Base-by-base conservation (phyloP, 257 asterid genomes). In the Marsdenia floribunda region DNA sequence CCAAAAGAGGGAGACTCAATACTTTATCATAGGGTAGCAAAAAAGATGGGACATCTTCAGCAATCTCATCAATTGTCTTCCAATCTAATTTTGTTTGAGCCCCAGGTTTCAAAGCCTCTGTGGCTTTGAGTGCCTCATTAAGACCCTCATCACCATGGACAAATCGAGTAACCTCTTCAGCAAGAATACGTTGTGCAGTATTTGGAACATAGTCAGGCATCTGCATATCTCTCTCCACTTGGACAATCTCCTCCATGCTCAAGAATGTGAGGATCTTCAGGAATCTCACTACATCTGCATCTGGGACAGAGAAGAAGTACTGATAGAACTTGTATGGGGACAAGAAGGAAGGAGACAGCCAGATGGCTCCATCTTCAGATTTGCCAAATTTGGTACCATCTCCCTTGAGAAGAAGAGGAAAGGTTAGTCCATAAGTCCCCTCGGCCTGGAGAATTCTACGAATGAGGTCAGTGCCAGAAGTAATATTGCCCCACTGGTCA, bases 401-500 rank as follows among this genome's bases (percentile, higher is more conserved):
- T 50, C 91, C 87, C 84, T 91, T 91, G 78, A 93, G 93, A 53
- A 93, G 96, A 54, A 93, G 96, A 24, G 98, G 97, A 74, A 91
- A 93, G 26, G 98, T 93, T 76, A 93, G 82, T 40, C 97, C 98
- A 73, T 84, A 88, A 1, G 87, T 87, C 49, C 87, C 87, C 24
- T 84, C 91, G 2, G 81, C 81, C 40, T 82, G 86, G 15, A 91
- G 88, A 75, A 91, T 84, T 63, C 84, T 81, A 29, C 98, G 93
- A 66, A 93, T 91, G 15, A 93, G 96, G 24, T 93, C 98, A 0
- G 98, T 93, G 38, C 98, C 98, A 0, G 96, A 93, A 1, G 96
- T 93, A 52, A 93, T 89, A 74, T 93, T 93, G 33, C 98, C 98
- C 98, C 98, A 91, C 75, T 93, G 98, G 80, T 93, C 98, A 71